Evolutionary conservation across 805 yeast genomes (phyloP), one percentile per base, ranked within the genome.

Genomic region (Candida mattraensis): DNA sequence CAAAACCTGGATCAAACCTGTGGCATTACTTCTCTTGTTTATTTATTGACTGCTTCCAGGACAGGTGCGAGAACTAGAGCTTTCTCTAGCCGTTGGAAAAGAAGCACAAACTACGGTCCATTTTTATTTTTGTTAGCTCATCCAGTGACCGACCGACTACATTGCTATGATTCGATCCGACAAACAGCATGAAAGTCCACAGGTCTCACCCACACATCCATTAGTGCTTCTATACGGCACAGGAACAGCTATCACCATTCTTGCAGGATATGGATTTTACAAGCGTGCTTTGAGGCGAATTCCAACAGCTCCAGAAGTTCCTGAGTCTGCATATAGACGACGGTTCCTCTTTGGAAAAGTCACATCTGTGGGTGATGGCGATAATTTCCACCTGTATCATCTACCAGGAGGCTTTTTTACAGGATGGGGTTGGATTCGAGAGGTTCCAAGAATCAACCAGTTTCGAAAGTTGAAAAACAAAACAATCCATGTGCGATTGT

Each of bases 381-480:
- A 93, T 58, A 91, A 91, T 58, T 91, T 93, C 61, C 84, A 89
- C 41, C 76, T 93, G 45, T 93, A 70, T 54, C 99, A 93, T 57
- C 79, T 94, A 0, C 99, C 99, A 0, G 98, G 98, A 3, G 98
- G 99, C 0, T 42, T 70, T 0, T 51, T 80, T 2, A 76, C 83
- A 3, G 99, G 99, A 0, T 93, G 99, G 99, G 89, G 94, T 9
- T 86, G 95, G 95, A 54, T 86, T 16, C 65, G 99, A 21, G 47
- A 58, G 9, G 67, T 77, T 0, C 98, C 98, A 0, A 59, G 63
- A 8, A 60, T 71, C 5, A 72, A 73, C 50, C 58, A 57, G 30
- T 60, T 60, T 27, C 54, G 60, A 37, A 50, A 72, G 63, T 57
- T 78, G 24, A 76, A 78, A 44, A 75, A 75, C 42, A 69, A 80